Base-by-base conservation (phyloP, 23 red algal species). In the Gracilaria gracilis region DNA sequence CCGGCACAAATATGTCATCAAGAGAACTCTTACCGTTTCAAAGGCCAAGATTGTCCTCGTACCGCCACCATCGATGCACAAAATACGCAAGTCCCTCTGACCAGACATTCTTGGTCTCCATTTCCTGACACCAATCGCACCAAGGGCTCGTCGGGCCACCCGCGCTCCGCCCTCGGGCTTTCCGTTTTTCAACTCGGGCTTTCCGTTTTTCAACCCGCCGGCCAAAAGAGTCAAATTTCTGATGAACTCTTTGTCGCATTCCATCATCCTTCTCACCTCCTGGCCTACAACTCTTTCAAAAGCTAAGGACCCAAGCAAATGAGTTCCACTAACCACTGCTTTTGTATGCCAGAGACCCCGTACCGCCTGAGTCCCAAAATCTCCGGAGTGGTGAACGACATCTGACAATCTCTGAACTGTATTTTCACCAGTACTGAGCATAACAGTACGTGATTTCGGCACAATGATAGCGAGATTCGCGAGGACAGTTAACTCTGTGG, bases 31-130 rank as follows among this genome's bases (percentile, higher is more conserved):
- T 85, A 98, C 82, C 57, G 93, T 94, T 79, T 95, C 96, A 46
- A 98, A 98, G 16, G 96, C 71, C 89, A 98, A 90, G 38, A 98
- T 84, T 46, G 96, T 93, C 33, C 96, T 61, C 27, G 96, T 98
- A 38, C 96, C 96, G 1, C 96, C 96, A 15, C 96, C 96, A 79
- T 98, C 96, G 38, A 98, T 93, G 47, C 88, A 92, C 29, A 98
- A 76, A 79, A 98, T 93, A 19, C 96, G 87, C 6, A 98, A 67
- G 42, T 93, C 96, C 14, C 77, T 70, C 93, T 98, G 96, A 31
- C 96, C 96, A 46, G 93, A 90, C 34, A 95, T 82, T 82, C 96
- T 72, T 64, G 96, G 96, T 66, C 58, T 77, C 96, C 96, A 98
- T 55, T 58, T 66, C 79, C 95, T 95, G 21, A 98, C 61, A n/a